Base-by-base conservation (phyloP, 495 filamentous ascomycete species). In the Hamigera avellanea region DNA sequence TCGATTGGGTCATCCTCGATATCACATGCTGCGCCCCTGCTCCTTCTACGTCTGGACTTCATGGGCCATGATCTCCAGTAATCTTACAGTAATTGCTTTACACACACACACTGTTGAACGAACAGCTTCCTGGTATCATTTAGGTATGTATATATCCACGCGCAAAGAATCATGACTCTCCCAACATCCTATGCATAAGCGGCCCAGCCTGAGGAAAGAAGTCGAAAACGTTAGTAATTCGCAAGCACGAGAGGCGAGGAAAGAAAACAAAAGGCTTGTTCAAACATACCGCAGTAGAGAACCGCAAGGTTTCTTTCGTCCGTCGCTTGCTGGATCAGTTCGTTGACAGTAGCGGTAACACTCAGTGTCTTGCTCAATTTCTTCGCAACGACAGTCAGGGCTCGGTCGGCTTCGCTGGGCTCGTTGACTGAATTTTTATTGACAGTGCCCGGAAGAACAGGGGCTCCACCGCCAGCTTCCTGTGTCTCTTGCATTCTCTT, bases 281-380 rank as follows among this genome's bases (percentile, higher is more conserved):
- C 35, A 21, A 12, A 65, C 76, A 52, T 75, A 86, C 86, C 88
- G 53, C 75, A 79, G 70, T 86, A 98, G 42, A 98, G 66, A 32
- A 95, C 75, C 3, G 93, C 93, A 48, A 98, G 56, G 56, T 98
- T 95, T 50, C 74, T 71, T 65, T 91, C 88, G 61, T 96, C 93
- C 8, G 78, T 86, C 15, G 93, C 89, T 61, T 89, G 82, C 54
- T 95, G 91, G 42, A 96, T 96, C 37, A 98, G 61, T 53, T 96
- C 91, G 49, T 95, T 96, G 18, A 98, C 91, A 27, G 87, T 95
- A 12, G 91, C 91, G 36, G 77, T 78, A 14, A 94, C 91, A 56
- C 91, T 96, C 48, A 98, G 57, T 28, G 82, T 89, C 66, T 93
- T 93, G 46, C 77, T 79, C 49, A 98, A 59, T 64, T 98, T 98